Base-by-base conservation (phyloP, 108 stramenopile species). In the Fragilariopsis cylindrus region DNA sequence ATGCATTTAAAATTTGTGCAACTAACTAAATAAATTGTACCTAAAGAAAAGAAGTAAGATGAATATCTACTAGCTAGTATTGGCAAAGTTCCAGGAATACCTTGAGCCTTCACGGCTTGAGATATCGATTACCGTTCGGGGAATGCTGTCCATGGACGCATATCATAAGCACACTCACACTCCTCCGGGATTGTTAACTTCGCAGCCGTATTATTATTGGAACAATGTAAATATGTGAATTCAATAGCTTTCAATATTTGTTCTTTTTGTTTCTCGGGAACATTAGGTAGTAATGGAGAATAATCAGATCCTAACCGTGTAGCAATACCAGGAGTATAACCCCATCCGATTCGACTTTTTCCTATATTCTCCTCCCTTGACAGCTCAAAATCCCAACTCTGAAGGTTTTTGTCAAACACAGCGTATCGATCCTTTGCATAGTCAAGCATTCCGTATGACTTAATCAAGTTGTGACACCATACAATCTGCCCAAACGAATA, bases 121-220 rank as follows among this genome's bases (percentile, higher is more conserved):
- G 30, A 30, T 2, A 30, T 30, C 64, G 64, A 65, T 30, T 60
- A n/a, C 16, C 60, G 18, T 16, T 93, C 90, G 1, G 93, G 93
- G 63, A 85, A 91, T n/a, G 81, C 93, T 45, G 82, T 81, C 90
- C 93, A 94, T 16, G 90, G 89, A 54, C 86, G 76, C 89, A 91
- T 87, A 70, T 91, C 89, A 76, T 87, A 87, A 1, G 93, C 87
- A 43, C 80, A 70, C 60, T 88, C 74, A 87, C 89, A 94, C 70
- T 89, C 90, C 42, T 57, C 50, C 0, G 69, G 43, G 9, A 60
- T 60, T 18, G 19, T 16, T 30, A 60, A 60, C 30, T 60, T 60
- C 41, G 58, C 30, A 30, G 30, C 18, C 9, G 58, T 60, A 60
- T 40, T 60, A 16, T 60, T 18, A 5, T 60, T 60, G 48, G 69